Base-by-base conservation (phyloP, 129 eudicot species). In the Rutidosis leptorrhynchoides region DNA sequence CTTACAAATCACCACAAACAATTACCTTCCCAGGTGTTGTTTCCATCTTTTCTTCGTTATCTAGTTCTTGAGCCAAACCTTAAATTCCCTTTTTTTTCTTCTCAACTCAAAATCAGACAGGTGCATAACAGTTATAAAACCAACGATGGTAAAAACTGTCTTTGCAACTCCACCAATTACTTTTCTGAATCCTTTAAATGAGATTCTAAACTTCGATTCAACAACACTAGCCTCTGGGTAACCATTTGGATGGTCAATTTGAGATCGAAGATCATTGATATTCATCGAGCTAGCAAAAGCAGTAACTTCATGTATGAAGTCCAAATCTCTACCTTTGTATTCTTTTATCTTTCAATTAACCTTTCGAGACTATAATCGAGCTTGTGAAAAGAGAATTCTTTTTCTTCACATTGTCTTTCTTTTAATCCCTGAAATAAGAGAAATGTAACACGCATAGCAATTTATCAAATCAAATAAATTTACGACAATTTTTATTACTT, bases 401-500 rank as follows among this genome's bases (percentile, higher is more conserved):
- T 85, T 37, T 93, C 95, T 52, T 88, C 89, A 86, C 83, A 80
- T 70, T 89, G 99, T 62, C 89, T 95, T 78, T 93, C 92, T 64
- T 86, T 96, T 27, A 93, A 72, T 62, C 75, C 86, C 96, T 93
- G 68, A 58, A 58, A 56, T 53, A 32, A 55, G 62, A 19, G 40
- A 1, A n/a, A n/a, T n/a, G n/a, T 29, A 5, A 65, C 21, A n/a
- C 9, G 12, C 37, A 33, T 45, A n/a, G 2, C 30, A 33, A 33
- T 26, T 28, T 37, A 55, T 45, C 59, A 21, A 52, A 21, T 52
- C 33, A 22, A 22, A 30, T 6, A 28, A 12, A 30, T 52, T 42
- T 27, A 65, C 60, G n/a, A n/a, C n/a, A n/a, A n/a, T n/a, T n/a
- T n/a, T n/a, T n/a, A 40, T 16, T 40, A 40, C 46, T 40, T 11